Conservation (phyloP, 176 grass and related monocot species). For the Eleusine coracana region DNA sequence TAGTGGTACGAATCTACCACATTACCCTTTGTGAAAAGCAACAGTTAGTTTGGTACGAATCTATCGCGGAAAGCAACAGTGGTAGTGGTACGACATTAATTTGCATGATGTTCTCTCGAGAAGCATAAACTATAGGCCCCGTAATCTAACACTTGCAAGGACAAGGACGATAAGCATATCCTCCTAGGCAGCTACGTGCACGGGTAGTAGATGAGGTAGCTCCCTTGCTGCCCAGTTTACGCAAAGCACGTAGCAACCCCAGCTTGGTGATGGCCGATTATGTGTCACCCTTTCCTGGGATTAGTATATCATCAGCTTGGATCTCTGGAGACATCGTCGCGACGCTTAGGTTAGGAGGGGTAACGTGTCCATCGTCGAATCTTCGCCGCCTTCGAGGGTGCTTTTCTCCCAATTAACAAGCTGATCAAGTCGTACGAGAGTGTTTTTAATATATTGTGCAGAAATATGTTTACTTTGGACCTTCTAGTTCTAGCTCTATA, state of each 20-base stretch:
- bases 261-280: too few relatives aligned
- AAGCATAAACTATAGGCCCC: not conserved
- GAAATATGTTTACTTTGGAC: too few relatives aligned
- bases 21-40: not conserved
- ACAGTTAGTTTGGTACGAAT: not conserved
- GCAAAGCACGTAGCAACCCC: not conserved
- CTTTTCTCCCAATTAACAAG: not conserved
- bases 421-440: not conserved
- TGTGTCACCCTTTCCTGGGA: too few relatives aligned
- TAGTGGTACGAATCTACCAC: not conserved
- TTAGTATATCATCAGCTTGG: too few relatives aligned
- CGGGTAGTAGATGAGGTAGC: too few relatives aligned
- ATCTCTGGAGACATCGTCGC: not conserved
- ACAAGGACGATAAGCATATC: not conserved
- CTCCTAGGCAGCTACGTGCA: too few relatives aligned
- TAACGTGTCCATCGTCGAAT: not conserved
- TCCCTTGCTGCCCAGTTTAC: too few relatives aligned
- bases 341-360: too few relatives aligned
- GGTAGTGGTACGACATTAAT: not conserved
- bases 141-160: not conserved
- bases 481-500: too few relatives aligned
- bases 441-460: not conserved
- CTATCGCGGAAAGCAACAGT: not conserved
- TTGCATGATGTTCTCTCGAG: not conserved
- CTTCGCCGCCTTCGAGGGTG: slow-evolving; percentile 10